These are phyloP conservation scores for Neoboletus magnificus DNA, from an alignment of 768 basidiomycete genomes.

Conservation along the genomic window DNA sequence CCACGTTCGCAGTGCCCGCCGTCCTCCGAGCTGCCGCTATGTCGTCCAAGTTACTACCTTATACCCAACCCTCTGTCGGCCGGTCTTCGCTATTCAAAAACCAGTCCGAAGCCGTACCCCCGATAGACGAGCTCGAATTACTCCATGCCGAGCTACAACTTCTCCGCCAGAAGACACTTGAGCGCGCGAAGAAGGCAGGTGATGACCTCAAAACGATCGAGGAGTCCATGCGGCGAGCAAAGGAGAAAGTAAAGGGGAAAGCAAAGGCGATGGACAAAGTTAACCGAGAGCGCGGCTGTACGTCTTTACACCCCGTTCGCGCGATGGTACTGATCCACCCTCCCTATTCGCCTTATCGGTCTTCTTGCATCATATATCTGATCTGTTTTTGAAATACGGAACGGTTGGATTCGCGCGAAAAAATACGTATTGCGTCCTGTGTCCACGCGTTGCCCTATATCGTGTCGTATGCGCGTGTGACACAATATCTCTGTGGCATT, in stretches of 20 bases:
- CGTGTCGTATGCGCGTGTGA: not conserved
- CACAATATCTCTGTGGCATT: constrained; percentile 17
- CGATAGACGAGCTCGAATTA: constrained; percentile 66
- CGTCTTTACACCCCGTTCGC: constrained; percentile 36
- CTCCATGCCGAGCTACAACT: constrained; percentile 59
- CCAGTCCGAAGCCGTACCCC: constrained; percentile 62
- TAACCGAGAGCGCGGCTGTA: constrained; percentile 74
- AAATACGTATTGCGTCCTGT: not conserved
- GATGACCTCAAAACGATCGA: constrained; percentile 73
- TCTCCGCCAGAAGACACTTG: constrained; percentile 52
- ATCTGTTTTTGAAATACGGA: constrained; percentile 4
- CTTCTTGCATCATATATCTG: not conserved
- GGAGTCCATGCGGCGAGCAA: constrained; percentile 72
- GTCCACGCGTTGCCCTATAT: not conserved
- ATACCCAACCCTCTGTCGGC: constrained; percentile 44
- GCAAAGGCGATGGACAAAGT: constrained; percentile 66
- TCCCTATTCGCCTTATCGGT: constrained; percentile 17
- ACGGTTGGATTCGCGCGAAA: constrained; percentile 12
- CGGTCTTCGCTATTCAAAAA: constrained; percentile 62
- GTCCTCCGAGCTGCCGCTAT: constrained; percentile 38
- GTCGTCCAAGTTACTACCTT: constrained; percentile 59
- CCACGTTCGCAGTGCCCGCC: constrained; percentile 6
- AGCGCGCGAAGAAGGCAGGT: constrained; percentile 69
- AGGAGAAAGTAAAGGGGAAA: constrained; percentile 74
- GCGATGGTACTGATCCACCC: constrained; percentile 8